Evolutionary conservation across 2,329 filamentous ascomycete genomes (phyloP).

Genomic region (Colletotrichum caudatum): DNA sequence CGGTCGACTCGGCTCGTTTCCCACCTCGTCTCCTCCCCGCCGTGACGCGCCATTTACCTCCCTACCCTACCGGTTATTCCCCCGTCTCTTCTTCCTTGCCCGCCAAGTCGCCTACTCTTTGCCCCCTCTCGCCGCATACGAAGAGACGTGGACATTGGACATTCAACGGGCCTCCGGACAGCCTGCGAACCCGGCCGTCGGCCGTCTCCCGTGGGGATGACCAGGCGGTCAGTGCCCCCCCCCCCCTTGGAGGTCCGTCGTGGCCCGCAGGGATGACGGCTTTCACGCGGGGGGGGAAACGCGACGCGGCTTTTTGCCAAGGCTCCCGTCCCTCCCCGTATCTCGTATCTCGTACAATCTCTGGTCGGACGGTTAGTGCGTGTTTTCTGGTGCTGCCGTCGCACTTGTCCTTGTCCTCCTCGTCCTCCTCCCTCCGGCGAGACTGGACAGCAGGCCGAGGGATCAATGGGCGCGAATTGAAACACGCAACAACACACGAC

Average conservation of each 20-base stretch:
- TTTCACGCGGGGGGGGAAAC: not conserved
- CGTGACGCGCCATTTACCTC: not conserved
- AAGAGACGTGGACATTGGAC: conserved; percentile 11
- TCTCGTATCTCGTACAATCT: too few species aligned
- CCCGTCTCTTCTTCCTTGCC: not conserved
- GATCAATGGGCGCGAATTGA: conserved; percentile 17
- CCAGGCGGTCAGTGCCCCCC: conserved; percentile 35
- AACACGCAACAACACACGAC: conserved; percentile 15
- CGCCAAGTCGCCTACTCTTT: conserved; percentile 2
- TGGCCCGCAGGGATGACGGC: conserved; percentile 30
- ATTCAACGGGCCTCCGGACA: conserved; percentile 16
- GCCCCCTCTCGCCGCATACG: conserved; percentile 23
- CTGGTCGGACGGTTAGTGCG: too few species aligned
- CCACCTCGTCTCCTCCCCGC: not conserved
- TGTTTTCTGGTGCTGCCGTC: not conserved
- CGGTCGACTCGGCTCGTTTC: not conserved
- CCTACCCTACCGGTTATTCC: too few species aligned
- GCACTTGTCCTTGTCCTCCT: not conserved
- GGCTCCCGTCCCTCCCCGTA: too few species aligned
- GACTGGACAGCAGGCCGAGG: not conserved
- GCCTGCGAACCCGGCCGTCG: conserved; percentile 18
- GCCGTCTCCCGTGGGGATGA: conserved; percentile 20
- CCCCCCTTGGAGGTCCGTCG: conserved; percentile 24
- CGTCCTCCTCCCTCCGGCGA: not conserved
- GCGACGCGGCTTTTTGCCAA: too few species aligned